Evolutionary conservation across 2,329 filamentous ascomycete species (phyloP).

Genomic region (Claviceps sp.): DNA sequence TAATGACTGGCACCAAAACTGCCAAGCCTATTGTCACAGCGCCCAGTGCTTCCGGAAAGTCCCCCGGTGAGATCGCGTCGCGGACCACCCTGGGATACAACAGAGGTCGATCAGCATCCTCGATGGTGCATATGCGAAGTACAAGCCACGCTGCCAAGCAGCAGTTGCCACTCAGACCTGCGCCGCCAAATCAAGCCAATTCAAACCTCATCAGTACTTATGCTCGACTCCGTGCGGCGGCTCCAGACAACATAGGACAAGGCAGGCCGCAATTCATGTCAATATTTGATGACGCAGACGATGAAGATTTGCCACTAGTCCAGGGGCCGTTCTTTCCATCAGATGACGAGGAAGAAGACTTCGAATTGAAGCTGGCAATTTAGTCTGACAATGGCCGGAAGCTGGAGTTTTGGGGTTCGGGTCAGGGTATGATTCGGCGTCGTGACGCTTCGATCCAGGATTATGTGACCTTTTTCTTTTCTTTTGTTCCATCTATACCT

Average conservation of each 20-base stretch:
- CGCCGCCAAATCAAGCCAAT: neutral
- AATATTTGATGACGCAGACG: slow-evolving; percentile 42
- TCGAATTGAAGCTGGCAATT: slow-evolving; percentile 35
- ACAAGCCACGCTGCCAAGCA: slow-evolving; percentile 6
- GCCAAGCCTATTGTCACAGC: slow-evolving; percentile 31
- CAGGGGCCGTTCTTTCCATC: slow-evolving; percentile 11
- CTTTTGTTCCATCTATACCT: neutral
- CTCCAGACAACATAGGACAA: slow-evolving; percentile 10
- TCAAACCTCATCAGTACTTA: slow-evolving; percentile 34
- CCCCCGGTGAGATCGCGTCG: slow-evolving; percentile 53
- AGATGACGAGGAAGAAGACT: slow-evolving; percentile 40
- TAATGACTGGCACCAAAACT: slow-evolving; percentile 17
- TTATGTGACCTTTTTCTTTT: neutral
- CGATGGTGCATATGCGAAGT: slow-evolving; percentile 24
- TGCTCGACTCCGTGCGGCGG: slow-evolving; percentile 19
- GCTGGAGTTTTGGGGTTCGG: slow-evolving; percentile 1
- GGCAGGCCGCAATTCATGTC: slow-evolving; percentile 39
- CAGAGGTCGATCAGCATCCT: slow-evolving; percentile 51
- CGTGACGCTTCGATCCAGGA: neutral
- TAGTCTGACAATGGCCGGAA: neutral
- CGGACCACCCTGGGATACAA: slow-evolving; percentile 76
- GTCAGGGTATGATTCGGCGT: neutral
- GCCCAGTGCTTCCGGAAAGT: slow-evolving; percentile 39
- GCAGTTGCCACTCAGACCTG: slow-evolving; percentile 9
- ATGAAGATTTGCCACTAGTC: slow-evolving; percentile 21